These are phyloP conservation scores for Sclerotiophoma versabilis DNA, from an alignment of 2,329 filamentous ascomycete species.

Conservation along the genomic window DNA sequence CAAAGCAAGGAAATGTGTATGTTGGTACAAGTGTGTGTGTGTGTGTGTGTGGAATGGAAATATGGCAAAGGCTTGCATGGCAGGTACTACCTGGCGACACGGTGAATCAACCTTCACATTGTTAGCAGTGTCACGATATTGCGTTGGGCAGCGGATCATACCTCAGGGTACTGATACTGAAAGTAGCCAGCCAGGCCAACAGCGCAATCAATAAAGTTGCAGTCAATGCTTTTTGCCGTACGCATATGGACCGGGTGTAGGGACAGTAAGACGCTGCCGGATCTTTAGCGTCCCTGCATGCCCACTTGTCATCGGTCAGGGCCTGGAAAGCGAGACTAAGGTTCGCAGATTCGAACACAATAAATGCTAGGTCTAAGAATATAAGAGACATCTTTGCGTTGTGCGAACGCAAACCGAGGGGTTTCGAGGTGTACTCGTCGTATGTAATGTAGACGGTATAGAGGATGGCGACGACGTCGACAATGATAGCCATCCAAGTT, in stretches of 20 bases:
- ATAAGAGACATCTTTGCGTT: conserved; percentile 88
- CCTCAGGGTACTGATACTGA: conserved; percentile 72
- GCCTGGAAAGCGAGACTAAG: conserved; percentile 88
- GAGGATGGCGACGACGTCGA: conserved; percentile 86
- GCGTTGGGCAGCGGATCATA: conserved; percentile 17
- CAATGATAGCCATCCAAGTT: conserved; percentile 84
- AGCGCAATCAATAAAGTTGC: conserved; percentile 81
- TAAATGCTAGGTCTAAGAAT: conserved; percentile 92
- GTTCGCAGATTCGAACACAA: conserved; percentile 96
- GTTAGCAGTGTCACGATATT: conserved; percentile 15
- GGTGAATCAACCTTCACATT: conserved; percentile 34
- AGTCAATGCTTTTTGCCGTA: conserved; percentile 73
- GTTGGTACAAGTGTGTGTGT: conserved; percentile 6
- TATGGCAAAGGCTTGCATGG: not conserved
- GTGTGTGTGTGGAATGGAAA: conserved; percentile 2
- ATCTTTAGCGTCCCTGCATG: conserved; percentile 45
- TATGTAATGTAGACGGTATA: conserved; percentile 94
- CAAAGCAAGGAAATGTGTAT: conserved; percentile 12
- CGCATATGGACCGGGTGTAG: conserved; percentile 60
- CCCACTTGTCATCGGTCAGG: conserved; percentile 68
- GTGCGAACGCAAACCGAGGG: conserved; percentile 82
- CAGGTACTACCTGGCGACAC: conserved; percentile 36
- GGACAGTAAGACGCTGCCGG: conserved; percentile 21
- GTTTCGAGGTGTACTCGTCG: conserved; percentile 95
- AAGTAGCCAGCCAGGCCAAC: conserved; percentile 88